Percentiles rank a stretch among this genome's conserved stretches.
These are phyloP conservation scores for Metschnikowia colocasiae DNA, from an alignment of 805 yeast species.

Conservation along the genomic window DNA sequence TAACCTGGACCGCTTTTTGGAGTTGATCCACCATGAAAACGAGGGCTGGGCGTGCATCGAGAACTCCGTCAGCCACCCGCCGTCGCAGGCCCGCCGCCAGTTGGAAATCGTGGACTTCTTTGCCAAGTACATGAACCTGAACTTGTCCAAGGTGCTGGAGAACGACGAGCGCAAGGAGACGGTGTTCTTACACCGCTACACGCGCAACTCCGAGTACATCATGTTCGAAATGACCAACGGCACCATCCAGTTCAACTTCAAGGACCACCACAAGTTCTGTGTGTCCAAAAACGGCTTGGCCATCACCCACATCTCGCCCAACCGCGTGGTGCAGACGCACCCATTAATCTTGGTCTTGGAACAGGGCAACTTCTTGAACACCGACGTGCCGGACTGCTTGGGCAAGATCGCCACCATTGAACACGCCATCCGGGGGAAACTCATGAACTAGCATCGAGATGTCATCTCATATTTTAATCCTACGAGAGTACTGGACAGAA, in stretches of 20 bases:
- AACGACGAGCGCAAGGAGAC: constrained; percentile 60
- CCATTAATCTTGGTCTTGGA: constrained; percentile 45
- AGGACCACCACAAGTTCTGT: constrained; percentile 89
- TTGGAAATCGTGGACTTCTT: constrained; percentile 85
- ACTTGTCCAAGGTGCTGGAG: constrained; percentile 75
- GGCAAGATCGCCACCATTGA: constrained; percentile 48
- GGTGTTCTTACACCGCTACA: constrained; percentile 76
- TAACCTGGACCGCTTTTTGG: constrained; percentile 63
- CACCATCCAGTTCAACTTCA: constrained; percentile 88
- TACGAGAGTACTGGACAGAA: too few relatives aligned
- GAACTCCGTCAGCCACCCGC: constrained; percentile 41
- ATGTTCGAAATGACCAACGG: constrained; percentile 95
- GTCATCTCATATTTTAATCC: background rate
- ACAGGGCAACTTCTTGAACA: constrained; percentile 40
- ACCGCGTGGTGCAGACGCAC: constrained; percentile 65
- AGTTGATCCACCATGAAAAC: constrained; percentile 44
- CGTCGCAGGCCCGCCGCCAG: constrained; percentile 56
- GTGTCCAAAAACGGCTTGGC: constrained; percentile 71
- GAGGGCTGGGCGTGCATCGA: constrained; percentile 48
- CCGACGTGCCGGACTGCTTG: constrained; percentile 40
- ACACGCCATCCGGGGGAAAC: constrained; percentile 48
- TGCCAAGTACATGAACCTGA: constrained; percentile 87
- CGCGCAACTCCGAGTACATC: constrained; percentile 73
- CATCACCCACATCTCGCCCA: constrained; percentile 78
- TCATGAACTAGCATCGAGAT: constrained; percentile 6